These are phyloP conservation scores for Boletus rubroflammeus DNA, from an alignment of 768 basidiomycete genomes.

Conservation along the genomic window DNA sequence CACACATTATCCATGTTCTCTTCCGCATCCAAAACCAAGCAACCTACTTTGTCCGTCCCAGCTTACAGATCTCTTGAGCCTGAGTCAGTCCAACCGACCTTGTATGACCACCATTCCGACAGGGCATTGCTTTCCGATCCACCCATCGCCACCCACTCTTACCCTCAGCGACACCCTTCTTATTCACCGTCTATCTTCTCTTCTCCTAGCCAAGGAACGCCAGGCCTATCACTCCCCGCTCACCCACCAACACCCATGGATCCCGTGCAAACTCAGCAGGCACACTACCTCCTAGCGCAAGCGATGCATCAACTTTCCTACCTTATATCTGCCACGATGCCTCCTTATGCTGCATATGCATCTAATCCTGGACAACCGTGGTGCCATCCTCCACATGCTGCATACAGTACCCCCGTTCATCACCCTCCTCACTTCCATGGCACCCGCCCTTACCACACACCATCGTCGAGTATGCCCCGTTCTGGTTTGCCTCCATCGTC, in stretches of 20 bases:
- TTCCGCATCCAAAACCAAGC: constrained; percentile 10
- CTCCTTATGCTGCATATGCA: constrained; percentile 19
- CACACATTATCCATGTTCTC: constrained; percentile 4
- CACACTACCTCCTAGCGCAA: constrained; percentile 36
- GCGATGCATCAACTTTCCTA: constrained; percentile 42
- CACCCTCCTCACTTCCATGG: constrained; percentile 16
- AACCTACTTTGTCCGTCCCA: neutral
- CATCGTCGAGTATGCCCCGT: constrained; percentile 42
- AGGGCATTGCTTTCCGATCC: constrained; percentile 11
- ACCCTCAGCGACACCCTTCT: constrained; percentile 17
- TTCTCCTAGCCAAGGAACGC: constrained; percentile 13
- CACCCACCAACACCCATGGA: constrained; percentile 30
- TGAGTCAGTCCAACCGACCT: constrained; percentile 1
- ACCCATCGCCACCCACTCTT: constrained; percentile 21
- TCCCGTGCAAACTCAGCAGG: constrained; percentile 34
- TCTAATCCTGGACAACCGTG: constrained; percentile 22
- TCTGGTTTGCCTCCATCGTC: constrained; percentile 54
- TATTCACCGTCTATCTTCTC: constrained; percentile 15
- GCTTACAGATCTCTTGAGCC: constrained; percentile 8
- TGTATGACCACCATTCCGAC: neutral
- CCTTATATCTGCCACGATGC: constrained; percentile 32
- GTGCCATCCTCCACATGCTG: constrained; percentile 11
- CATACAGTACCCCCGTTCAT: constrained; percentile 9
- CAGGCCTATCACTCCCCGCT: constrained; percentile 21
- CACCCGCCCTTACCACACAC: constrained; percentile 17